Percentiles rank a stretch among this genome's conserved stretches.
These are phyloP conservation scores for Funneliformis geosporum DNA, from an alignment of 192 early-diverging fungal species.

Conservation along the genomic window DNA sequence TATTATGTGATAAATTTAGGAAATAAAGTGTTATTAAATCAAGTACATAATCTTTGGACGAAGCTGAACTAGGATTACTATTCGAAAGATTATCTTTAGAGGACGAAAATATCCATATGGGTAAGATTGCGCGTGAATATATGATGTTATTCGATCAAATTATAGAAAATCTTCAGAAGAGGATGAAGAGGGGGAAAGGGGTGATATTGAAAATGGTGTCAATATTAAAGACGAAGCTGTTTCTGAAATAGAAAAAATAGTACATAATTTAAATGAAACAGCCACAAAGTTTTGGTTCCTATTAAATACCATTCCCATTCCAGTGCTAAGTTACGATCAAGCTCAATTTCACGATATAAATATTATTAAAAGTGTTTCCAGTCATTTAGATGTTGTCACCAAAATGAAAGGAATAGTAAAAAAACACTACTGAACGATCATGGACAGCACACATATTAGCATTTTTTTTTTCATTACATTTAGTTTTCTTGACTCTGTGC, in stretches of 20 bases:
- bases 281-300: neutral
- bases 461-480: constrained; percentile 4
- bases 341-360: neutral
- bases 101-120: neutral
- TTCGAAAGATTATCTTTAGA: neutral
- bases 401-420: neutral
- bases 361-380: constrained; percentile 15
- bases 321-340: neutral
- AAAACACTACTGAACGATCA: neutral
- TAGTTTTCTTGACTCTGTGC: neutral
- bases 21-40: neutral
- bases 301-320: neutral
- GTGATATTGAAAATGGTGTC: no score
- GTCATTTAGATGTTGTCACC: neutral
- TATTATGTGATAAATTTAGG: neutral
- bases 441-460: neutral
- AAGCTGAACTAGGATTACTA: neutral
- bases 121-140: neutral
- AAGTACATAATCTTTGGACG: neutral
- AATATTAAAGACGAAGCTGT: no score
- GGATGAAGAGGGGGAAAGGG: neutral
- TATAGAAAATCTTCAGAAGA: neutral
- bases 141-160: neutral
- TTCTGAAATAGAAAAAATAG: no score
- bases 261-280: no score